Evolutionary conservation across 257 asterid genomes (phyloP), one percentile per base, ranked within the genome.

Genomic region (Verbena officinalis): DNA sequence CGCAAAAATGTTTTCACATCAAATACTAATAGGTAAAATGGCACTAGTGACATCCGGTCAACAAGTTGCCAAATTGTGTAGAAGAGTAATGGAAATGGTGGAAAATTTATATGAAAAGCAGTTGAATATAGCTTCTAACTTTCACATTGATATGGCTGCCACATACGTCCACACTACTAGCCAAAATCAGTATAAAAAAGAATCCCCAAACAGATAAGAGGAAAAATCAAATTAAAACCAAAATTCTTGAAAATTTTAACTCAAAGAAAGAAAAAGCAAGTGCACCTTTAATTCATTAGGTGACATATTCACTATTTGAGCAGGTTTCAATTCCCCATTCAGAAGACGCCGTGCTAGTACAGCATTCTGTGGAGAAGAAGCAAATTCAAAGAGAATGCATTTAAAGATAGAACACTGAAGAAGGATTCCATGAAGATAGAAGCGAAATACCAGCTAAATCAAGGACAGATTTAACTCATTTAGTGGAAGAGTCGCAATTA

Each of bases 221-320:
- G n/a, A 34, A 53, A 39, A 46, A 15, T 10, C 14, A 49, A 59
- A 55, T 22, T 58, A 39, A 57, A 43, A 23, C 5, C 53, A 53
- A 10, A 58, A 48, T 30, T 43, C 12, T 12, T 36, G 10, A 40
- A 46, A 19, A 27, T 5, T 39, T 30, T 16, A 39, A 77, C 43
- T 34, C 40, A 20, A 46, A 60, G 62, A 55, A 61, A 44, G 40
- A 36, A 17, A 62, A 59, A 50, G 21, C 39, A 46, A n/a, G n/a
- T n/a, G 52, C 64, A 92, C 98, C 96, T 89, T 92, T 40, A 92
- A 78, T 70, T 89, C 93, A 51, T 64, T 73, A n/a, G 94, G 89
- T 23, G 86, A 70, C 96, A 92, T 87, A 67, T 65, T 82, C 53
- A 86, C 68, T 70, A 92, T 74, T 69, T 78, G 85, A 23, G 79